Evolutionary conservation across 306 rosid genomes (phyloP).

Genomic region (Quercus ilex): DNA sequence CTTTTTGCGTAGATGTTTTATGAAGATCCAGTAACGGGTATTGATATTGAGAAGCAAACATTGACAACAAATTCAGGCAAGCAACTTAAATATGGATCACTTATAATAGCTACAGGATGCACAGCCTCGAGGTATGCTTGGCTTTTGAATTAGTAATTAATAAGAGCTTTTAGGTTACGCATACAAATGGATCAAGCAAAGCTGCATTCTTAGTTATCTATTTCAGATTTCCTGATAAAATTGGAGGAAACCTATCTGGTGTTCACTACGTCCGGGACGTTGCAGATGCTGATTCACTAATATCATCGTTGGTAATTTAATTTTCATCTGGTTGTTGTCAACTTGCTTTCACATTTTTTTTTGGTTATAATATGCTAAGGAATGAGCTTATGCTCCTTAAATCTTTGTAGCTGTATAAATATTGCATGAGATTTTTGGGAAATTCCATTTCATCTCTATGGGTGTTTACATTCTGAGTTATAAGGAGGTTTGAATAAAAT

Average conservation of each 20-base stretch:
- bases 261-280: slow-evolving; percentile 93
- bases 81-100: slow-evolving; percentile 79
- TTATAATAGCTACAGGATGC: slow-evolving; percentile 79
- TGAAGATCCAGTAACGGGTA: slow-evolving; percentile 61
- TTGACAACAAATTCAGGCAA: slow-evolving; percentile 78
- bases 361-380: neutral
- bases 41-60: slow-evolving; percentile 67
- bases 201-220: slow-evolving; percentile 20
- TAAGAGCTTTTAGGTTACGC: slow-evolving; percentile 1
- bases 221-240: slow-evolving; percentile 79
- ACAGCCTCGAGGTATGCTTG: slow-evolving; percentile 69
- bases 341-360: neutral
- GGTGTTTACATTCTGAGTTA: neutral
- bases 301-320: slow-evolving; percentile 63
- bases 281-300: slow-evolving; percentile 82
- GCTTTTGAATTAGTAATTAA: slow-evolving; percentile 3
- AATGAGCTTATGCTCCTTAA: too few relatives aligned
- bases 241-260: slow-evolving; percentile 85
- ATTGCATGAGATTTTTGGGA: too few relatives aligned
- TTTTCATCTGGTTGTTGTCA: slow-evolving; percentile 1
- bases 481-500: neutral
- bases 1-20: slow-evolving; percentile 56
- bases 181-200: slow-evolving; percentile 13
- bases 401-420: too few relatives aligned
- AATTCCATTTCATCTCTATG: too few relatives aligned